Conservation (phyloP, 1,139 yeast species). For the Candida buenavistaensis region DNA sequence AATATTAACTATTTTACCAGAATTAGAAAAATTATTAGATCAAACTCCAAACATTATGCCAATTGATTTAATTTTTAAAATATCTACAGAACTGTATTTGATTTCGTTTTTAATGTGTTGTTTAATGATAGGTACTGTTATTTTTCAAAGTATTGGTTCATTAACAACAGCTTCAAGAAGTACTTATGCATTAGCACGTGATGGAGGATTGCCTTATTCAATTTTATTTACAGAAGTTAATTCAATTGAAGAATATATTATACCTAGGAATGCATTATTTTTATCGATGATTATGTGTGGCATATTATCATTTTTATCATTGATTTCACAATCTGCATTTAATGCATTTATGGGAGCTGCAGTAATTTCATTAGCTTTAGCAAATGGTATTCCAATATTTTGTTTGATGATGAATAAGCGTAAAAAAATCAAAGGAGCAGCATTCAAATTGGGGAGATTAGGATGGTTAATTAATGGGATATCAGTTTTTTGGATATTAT, state of each 20-base stretch:
- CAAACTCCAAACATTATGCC: conserved; percentile 67
- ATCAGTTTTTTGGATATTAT: conserved; percentile 60
- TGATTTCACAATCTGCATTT: conserved; percentile 74
- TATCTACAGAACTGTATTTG: conserved; percentile 66
- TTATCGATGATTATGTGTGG: conserved; percentile 69
- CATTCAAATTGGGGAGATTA: conserved; percentile 62
- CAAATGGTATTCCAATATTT: conserved; percentile 75
- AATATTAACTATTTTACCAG: conserved; percentile 68
- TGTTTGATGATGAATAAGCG: conserved; percentile 63
- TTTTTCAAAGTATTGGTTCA: conserved; percentile 78
- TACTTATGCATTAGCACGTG: conserved; percentile 86
- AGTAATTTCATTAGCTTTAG: conserved; percentile 71
- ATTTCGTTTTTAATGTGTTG: conserved; percentile 68
- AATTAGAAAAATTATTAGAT: conserved; percentile 53
- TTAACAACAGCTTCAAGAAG: conserved; percentile 85
- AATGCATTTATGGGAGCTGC: conserved; percentile 89
- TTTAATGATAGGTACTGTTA: conserved; percentile 66
- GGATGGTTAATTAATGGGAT: conserved; percentile 66
- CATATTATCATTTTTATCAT: conserved; percentile 60
- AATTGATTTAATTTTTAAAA: conserved; percentile 63
- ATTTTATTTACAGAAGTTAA: conserved; percentile 67
- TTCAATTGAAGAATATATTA: conserved; percentile 51
- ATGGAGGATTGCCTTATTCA: conserved; percentile 78
- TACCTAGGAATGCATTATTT: conserved; percentile 72
- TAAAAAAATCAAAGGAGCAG: conserved; percentile 65